Conservation (phyloP, 1,139 yeast species). For the Hyphopichia buzzinii region DNA sequence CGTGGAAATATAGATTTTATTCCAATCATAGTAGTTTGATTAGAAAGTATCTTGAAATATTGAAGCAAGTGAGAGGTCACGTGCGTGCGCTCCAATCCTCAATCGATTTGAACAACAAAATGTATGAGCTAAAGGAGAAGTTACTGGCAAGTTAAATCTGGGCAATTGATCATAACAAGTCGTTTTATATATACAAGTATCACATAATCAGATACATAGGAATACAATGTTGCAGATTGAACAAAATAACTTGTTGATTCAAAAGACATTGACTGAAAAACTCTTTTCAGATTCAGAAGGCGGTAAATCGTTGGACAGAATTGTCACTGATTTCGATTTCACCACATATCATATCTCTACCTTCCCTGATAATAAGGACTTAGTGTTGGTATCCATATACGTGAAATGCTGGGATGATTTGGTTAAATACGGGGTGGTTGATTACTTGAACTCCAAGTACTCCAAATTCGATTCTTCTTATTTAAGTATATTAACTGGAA, state of each 20-base stretch:
- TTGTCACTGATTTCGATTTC: conserved; percentile 92
- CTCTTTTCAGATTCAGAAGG: conserved; percentile 29
- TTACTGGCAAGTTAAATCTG: too few species aligned
- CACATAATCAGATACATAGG: background rate
- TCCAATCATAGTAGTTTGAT: too few species aligned
- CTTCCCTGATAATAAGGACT: conserved; percentile 59
- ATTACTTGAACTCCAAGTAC: conserved; percentile 42
- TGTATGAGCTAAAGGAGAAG: too few species aligned
- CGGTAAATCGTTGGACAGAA: conserved; percentile 70
- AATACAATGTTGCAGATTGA: conserved; percentile 43
- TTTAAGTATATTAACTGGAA: conserved; percentile 24
- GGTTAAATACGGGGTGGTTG: conserved; percentile 60
- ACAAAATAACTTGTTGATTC: conserved; percentile 41
- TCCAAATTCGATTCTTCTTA: conserved; percentile 23
- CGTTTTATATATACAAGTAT: too few species aligned
- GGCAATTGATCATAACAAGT: too few species aligned
- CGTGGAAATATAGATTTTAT: too few species aligned
- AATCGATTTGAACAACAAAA: too few species aligned
- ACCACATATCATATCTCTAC: conserved; percentile 92
- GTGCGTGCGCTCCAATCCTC: too few species aligned
- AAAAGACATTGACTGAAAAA: conserved; percentile 41
- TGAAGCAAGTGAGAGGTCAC: too few species aligned
- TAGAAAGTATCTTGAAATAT: too few species aligned
- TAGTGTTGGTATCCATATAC: conserved; percentile 65
- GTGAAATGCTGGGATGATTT: conserved; percentile 79